These are phyloP conservation scores for Fusarium sterilihyphosum DNA, from an alignment of 2,329 filamentous ascomycete species.

Conservation along the genomic window DNA sequence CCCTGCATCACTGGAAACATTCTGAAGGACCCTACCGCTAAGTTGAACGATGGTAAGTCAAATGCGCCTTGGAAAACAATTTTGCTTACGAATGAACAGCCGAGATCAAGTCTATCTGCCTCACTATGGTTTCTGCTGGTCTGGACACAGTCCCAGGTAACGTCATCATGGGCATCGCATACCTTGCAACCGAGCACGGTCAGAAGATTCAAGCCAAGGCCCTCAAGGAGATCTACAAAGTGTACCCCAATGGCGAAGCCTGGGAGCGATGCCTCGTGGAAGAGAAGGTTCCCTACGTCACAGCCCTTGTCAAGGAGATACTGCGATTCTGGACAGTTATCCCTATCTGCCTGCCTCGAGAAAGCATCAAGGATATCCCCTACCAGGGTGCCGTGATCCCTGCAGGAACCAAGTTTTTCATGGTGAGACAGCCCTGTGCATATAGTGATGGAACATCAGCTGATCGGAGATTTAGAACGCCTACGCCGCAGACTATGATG, in stretches of 20 bases:
- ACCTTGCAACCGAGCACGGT: slow-evolving; percentile 73
- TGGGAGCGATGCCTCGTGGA: slow-evolving; percentile 78
- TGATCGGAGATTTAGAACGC: slow-evolving; percentile 63
- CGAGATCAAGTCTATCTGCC: slow-evolving; percentile 81
- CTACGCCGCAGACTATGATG: slow-evolving; percentile 79
- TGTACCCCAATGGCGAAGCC: slow-evolving; percentile 78
- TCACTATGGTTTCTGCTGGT: slow-evolving; percentile 84
- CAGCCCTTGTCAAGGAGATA: slow-evolving; percentile 81
- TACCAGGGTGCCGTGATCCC: slow-evolving; percentile 76
- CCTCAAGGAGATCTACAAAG: slow-evolving; percentile 74
- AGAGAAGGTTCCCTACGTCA: slow-evolving; percentile 81
- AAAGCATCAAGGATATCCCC: slow-evolving; percentile 76
- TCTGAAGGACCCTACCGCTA: slow-evolving; percentile 60
- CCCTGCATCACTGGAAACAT: slow-evolving; percentile 61
- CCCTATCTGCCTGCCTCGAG: slow-evolving; percentile 79
- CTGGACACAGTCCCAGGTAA: slow-evolving; percentile 85
- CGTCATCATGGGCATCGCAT: slow-evolving; percentile 81
- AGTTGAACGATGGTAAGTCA: slow-evolving; percentile 49
- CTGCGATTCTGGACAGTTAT: slow-evolving; percentile 84
- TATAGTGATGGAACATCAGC: not conserved
- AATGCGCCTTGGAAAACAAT: rapidly evolving
- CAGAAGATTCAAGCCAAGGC: slow-evolving; percentile 77
- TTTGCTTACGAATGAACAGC: slow-evolving; percentile 53
- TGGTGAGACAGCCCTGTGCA: slow-evolving; percentile 57
- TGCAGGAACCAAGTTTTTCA: slow-evolving; percentile 81